These are phyloP conservation scores for Colletotrichum cuscutae DNA, from an alignment of 2,329 filamentous ascomycete species.

Conservation along the genomic window DNA sequence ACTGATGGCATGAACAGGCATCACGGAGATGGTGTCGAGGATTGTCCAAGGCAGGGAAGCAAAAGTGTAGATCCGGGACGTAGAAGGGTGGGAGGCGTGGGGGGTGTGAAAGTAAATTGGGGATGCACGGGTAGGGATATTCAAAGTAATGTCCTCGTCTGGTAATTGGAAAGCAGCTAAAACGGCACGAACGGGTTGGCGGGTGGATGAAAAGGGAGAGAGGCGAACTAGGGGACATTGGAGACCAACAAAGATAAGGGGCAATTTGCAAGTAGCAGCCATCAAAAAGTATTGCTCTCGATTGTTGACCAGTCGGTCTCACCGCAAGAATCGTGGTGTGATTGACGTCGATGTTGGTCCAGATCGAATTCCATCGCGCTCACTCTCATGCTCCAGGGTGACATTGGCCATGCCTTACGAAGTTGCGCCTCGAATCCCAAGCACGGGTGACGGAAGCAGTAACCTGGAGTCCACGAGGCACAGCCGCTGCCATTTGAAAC, in stretches of 20 bases:
- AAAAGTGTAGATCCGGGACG: conserved; percentile 20
- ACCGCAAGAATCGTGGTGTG: conserved; percentile 21
- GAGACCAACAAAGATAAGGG: not conserved
- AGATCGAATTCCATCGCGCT: conserved; percentile 14
- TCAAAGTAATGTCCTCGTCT: conserved; percentile 8
- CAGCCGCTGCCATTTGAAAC: conserved; percentile 25
- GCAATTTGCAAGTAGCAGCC: not conserved
- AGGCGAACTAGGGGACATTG: conserved; percentile 1
- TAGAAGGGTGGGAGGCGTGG: not conserved
- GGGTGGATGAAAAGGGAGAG: conserved; percentile 19
- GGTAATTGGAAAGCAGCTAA: not conserved
- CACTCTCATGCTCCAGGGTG: not conserved
- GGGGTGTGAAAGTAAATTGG: conserved; percentile 20
- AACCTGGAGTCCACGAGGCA: not conserved
- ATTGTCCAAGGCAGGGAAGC: conserved; percentile 24
- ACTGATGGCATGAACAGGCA: conserved; percentile 32
- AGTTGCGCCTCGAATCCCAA: not conserved
- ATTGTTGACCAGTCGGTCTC: conserved; percentile 3
- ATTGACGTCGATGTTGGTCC: conserved; percentile 2
- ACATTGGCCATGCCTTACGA: not conserved
- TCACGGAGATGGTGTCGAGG: conserved; percentile 13
- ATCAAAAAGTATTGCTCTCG: not conserved
- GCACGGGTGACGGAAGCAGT: not conserved
- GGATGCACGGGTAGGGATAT: conserved; percentile 6
- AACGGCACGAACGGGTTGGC: conserved; percentile 15